These are phyloP conservation scores for Talaromyces amestolkiae DNA, from an alignment of 2,329 filamentous ascomycete genomes.

Conservation along the genomic window DNA sequence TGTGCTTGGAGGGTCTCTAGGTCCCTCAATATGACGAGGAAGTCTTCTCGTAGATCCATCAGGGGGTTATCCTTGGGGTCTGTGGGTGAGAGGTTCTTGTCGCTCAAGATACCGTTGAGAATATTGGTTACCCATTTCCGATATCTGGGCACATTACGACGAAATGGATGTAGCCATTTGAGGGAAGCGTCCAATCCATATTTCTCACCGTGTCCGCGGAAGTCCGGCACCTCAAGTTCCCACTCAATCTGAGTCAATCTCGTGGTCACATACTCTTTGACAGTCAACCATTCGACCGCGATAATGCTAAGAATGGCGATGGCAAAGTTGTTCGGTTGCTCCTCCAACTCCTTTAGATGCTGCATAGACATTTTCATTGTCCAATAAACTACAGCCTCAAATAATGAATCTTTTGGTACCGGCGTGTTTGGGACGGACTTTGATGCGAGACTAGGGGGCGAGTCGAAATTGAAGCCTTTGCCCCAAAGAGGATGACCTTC, in stretches of 20 bases:
- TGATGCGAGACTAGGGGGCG: not conserved
- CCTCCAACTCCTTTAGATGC: not conserved
- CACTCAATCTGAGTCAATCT: slow-evolving; percentile 6
- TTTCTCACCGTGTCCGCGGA: not conserved
- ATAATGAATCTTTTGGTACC: not conserved
- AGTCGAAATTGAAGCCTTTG: not conserved
- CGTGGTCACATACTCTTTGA: slow-evolving; percentile 6
- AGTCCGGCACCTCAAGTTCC: slow-evolving; percentile 6
- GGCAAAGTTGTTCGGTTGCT: not conserved
- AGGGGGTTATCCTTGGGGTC: not conserved
- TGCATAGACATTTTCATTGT: not conserved
- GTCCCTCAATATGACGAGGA: not conserved
- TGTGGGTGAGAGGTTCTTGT: not conserved
- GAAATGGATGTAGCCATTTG: slow-evolving; percentile 8
- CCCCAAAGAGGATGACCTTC: slow-evolving; percentile 8
- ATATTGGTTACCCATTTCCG: slow-evolving; percentile 3
- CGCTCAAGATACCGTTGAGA: not conserved
- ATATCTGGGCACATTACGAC: slow-evolving; percentile 10
- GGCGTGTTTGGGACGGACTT: not conserved
- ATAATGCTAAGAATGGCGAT: slow-evolving; percentile 6
- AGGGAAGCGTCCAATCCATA: slow-evolving; percentile 1
- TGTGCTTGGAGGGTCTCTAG: slow-evolving; percentile 5
- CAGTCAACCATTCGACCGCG: not conserved
- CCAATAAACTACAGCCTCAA: slow-evolving; percentile 1
- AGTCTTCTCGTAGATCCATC: slow-evolving; percentile 1